Conservation (phyloP, 345 rosid genomes). For the Sapria himalayana region DNA sequence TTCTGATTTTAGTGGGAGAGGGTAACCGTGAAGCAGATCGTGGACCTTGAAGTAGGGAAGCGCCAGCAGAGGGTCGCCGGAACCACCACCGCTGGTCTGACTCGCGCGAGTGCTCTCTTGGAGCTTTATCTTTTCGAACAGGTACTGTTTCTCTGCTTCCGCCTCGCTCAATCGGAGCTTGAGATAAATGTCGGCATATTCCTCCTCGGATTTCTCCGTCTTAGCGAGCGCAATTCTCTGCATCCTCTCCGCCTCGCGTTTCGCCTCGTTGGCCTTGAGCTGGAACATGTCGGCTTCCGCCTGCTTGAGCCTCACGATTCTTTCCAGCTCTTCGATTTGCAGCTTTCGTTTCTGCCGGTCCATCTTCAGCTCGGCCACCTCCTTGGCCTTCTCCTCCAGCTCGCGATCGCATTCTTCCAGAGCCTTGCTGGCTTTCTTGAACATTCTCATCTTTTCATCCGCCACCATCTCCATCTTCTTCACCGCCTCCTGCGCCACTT, state of each 20-base stretch:
- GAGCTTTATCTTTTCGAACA: constrained; percentile 76
- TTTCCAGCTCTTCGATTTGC: constrained; percentile 84
- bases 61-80: constrained; percentile 55
- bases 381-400: constrained; percentile 82
- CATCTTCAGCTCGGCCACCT: constrained; percentile 45
- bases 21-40: constrained; percentile 40
- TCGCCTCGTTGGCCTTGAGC: constrained; percentile 82
- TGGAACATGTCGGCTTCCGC: constrained; percentile 99
- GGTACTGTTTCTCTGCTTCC: constrained; percentile 88
- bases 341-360: constrained; percentile 64
- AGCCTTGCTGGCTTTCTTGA: constrained; percentile 60
- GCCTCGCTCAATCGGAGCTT: constrained; percentile 86
- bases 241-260: constrained; percentile 70
- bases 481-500: constrained; percentile 83
- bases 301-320: constrained; percentile 74
- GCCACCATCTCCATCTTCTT: constrained; percentile 97
- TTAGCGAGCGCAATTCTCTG: constrained; percentile 82
- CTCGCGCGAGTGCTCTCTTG: constrained; percentile 59
- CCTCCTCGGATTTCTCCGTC: constrained; percentile 82
- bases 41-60: constrained; percentile 45
- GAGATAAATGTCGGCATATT: constrained; percentile 68
- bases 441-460: constrained; percentile 84
- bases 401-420: constrained; percentile 79
- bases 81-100: constrained; percentile 29
- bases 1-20: constrained; percentile 26